Base-by-base conservation (phyloP, 768 basidiomycete species). In the Boletus eberwhitei region DNA sequence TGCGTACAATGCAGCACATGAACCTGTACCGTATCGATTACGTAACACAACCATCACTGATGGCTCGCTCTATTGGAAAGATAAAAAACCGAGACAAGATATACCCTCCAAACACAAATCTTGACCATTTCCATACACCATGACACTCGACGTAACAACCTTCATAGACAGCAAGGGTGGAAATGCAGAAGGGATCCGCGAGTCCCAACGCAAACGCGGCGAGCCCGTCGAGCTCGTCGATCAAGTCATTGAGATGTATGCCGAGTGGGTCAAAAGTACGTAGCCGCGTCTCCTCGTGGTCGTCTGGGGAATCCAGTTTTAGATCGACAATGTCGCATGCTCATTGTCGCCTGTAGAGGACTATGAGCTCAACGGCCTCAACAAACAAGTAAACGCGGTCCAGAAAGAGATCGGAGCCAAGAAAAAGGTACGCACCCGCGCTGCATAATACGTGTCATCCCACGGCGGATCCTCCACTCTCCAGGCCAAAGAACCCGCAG, bases 351-450 rank as follows among this genome's bases (percentile, higher is more conserved):
- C 14, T 39, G 0, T 64, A 98, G 96, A 88, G 81, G 88, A 94
- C 64, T 98, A 84, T 66, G 92, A 97, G 47, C 77, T 84, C 21
- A 91, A 89, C 63, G 79, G 77, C 17, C 72, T 89, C 47, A 79
- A 84, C 62, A 94, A 95, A 70, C 81, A 91, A 62, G 83, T 91
- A 38, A 98, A 99, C 64, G 83, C 82, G 14, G 77, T 95, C 12
- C 95, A 99, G 77, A 99, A 98, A 72, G 84, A 98, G 72, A 98
- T 99, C 65, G 86, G 85, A 12, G 79, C 82, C 2, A 97, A 93
- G 83, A 97, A 93, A 74, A 98, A 96, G 86, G 93, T 85, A 52
- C 31, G 68, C 32, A n/a, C 32, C 12, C 41, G 26, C 29, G 14
- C 19, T 5, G 9, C 9, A 8, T 9, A 4, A 19, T 22, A 5